phyloP scores from a whole-genome alignment of 106 monocot genomes.

The Ottelia alismoides region DNA sequence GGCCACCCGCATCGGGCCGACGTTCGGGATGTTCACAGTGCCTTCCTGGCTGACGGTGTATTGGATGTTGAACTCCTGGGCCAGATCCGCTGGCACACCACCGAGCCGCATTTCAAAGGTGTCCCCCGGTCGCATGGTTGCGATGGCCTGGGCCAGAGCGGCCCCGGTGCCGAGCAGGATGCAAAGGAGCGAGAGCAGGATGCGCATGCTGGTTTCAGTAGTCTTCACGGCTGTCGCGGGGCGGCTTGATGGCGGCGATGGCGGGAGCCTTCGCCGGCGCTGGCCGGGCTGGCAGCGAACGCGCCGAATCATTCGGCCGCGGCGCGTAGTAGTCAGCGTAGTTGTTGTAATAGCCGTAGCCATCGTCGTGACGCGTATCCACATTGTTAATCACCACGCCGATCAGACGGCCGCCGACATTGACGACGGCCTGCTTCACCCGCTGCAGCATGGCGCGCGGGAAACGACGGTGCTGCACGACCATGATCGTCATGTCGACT shows the following conservation, averaged over 20 bases:
- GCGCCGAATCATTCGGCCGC: neutral
- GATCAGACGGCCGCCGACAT: neutral
- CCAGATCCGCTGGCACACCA: neutral
- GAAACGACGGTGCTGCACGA: neutral
- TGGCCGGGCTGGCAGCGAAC: too few species aligned
- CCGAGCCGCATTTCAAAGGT: neutral
- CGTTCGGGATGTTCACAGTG: neutral
- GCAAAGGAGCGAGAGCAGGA: neutral
- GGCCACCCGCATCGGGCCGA: neutral
- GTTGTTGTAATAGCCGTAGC: neutral
- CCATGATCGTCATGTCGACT: neutral
- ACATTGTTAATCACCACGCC: neutral
- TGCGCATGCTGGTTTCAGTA: neutral
- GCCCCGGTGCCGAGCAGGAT: neutral
- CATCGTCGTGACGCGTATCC: neutral
- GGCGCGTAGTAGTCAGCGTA: neutral
- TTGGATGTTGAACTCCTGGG: neutral
- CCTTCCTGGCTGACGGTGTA: neutral
- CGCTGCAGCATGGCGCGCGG: neutral
- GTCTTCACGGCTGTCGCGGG: neutral
- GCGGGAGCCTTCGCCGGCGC: neutral
- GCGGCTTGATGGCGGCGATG: neutral
- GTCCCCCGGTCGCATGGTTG: neutral
- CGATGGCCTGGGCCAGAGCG: neutral
- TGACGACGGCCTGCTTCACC: neutral